Conservation (phyloP, 345 rosid species). For the Brassica nigra region DNA sequence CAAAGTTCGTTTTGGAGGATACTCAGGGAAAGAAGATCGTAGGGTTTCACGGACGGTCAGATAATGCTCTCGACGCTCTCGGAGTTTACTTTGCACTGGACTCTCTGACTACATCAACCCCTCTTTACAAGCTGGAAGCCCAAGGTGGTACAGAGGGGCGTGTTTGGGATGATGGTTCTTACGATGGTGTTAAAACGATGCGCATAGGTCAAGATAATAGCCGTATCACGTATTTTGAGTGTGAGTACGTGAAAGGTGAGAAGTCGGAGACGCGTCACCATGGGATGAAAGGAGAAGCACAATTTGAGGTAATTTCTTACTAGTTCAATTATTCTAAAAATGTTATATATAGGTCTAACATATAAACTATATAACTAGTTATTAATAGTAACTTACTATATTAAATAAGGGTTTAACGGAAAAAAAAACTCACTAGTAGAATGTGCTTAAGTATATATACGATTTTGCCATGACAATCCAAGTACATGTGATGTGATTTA, state of each 20-base stretch:
- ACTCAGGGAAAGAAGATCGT: constrained; percentile 22
- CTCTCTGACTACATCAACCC: neutral
- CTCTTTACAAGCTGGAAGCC: constrained; percentile 28
- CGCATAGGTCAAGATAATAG: constrained; percentile 10
- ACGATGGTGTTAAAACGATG: neutral
- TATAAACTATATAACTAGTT: too few species aligned
- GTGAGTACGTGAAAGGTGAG: constrained; percentile 8
- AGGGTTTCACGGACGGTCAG: constrained; percentile 28
- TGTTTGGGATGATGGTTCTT: constrained; percentile 34
- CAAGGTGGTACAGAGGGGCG: constrained; percentile 25
- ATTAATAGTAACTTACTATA: too few species aligned
- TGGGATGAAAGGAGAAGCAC: constrained; percentile 18
- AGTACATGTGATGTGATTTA: neutral
- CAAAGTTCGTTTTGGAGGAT: constrained; percentile 7
- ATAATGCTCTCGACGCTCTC: constrained; percentile 11
- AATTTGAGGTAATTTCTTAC: constrained; percentile 4
- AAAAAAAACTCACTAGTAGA: too few species aligned
- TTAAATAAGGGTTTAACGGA: too few species aligned
- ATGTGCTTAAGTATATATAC: too few species aligned
- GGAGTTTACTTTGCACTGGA: constrained; percentile 13
- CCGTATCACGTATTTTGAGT: constrained; percentile 27
- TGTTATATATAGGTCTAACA: too few species aligned
- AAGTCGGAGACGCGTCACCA: neutral
- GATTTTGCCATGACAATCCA: too few species aligned
- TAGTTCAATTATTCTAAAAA: too few species aligned